Percentiles rank a stretch among this genome's conserved stretches.
These are phyloP conservation scores for Cladosporium sp. DNA, from an alignment of 2,329 filamentous ascomycete genomes.

Conservation along the genomic window DNA sequence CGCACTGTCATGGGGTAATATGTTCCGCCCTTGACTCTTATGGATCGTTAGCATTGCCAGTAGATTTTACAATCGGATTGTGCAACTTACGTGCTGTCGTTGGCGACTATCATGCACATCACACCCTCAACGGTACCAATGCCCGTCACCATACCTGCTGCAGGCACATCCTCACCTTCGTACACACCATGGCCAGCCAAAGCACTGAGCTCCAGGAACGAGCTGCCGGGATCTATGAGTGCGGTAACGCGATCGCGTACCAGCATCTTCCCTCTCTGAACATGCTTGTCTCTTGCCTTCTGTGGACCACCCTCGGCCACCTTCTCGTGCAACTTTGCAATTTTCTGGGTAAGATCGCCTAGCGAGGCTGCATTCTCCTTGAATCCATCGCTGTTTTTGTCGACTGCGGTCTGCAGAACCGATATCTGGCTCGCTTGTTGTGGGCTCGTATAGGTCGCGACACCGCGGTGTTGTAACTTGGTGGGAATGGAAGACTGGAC, in stretches of 20 bases:
- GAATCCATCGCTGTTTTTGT: slow-evolving; percentile 72
- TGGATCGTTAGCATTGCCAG: slow-evolving; percentile 16
- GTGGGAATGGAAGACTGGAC: slow-evolving; percentile 1
- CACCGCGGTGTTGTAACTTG: slow-evolving; percentile 33
- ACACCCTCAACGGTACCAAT: slow-evolving; percentile 87
- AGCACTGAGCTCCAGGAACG: slow-evolving; percentile 90
- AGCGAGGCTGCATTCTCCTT: slow-evolving; percentile 76
- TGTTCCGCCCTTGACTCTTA: slow-evolving; percentile 80
- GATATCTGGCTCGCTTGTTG: slow-evolving; percentile 82
- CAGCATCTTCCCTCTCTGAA: slow-evolving; percentile 87
- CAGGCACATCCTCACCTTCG: slow-evolving; percentile 77
- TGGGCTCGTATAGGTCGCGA: slow-evolving; percentile 73
- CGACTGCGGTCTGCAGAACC: slow-evolving; percentile 68
- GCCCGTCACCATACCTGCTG: slow-evolving; percentile 87
- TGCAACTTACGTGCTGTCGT: slow-evolving; percentile 69
- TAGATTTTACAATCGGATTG: neutral
- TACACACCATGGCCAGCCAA: slow-evolving; percentile 85
- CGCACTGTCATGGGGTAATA: slow-evolving; percentile 98
- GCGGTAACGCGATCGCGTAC: slow-evolving; percentile 83
- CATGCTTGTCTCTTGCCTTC: slow-evolving; percentile 82
- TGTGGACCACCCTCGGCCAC: slow-evolving; percentile 67
- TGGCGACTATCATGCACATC: slow-evolving; percentile 87
- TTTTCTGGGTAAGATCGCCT: slow-evolving; percentile 62
- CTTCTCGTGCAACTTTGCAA: slow-evolving; percentile 65
- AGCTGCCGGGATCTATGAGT: slow-evolving; percentile 80